phyloP scores from a whole-genome alignment of 2,329 filamentous ascomycete species.

The Fusarium sp. region DNA sequence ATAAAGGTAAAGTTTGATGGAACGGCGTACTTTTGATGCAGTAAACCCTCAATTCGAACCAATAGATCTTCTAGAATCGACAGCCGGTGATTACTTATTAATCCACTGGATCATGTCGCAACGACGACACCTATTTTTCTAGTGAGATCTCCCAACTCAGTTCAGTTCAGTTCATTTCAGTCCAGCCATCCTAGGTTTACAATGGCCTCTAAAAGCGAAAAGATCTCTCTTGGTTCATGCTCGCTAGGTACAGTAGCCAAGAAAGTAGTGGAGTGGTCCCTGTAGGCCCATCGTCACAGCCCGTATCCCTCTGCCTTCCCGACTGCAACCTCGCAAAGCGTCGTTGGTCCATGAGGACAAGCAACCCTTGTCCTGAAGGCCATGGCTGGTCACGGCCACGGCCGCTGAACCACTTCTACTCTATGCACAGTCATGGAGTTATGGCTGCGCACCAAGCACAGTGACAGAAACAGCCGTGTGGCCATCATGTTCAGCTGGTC shows the following conservation, averaged over 20 bases:
- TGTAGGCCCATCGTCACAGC: conserved; percentile 25
- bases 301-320: conserved; percentile 27
- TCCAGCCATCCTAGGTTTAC: too few species aligned
- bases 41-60: too few species aligned
- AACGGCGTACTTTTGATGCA: too few species aligned
- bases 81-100: too few species aligned
- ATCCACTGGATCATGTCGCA: too few species aligned
- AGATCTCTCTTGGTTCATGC: conserved; percentile 10
- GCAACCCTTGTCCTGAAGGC: conserved; percentile 27
- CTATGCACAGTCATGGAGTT: not conserved
- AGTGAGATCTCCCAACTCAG: conserved; percentile 29
- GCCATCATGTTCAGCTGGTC: conserved; percentile 35
- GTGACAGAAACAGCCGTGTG: conserved; percentile 6
- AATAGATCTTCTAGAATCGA: too few species aligned
- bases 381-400: conserved; percentile 2
- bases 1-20: too few species aligned
- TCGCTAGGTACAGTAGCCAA: not conserved
- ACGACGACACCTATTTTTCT: not conserved
- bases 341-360: conserved; percentile 22
- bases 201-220: conserved; percentile 1
- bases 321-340: conserved; percentile 34
- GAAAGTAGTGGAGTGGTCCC: conserved; percentile 6
- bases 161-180: too few species aligned
- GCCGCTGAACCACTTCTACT: conserved; percentile 21
- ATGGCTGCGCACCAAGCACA: conserved; percentile 11